Conservation (phyloP, 2,329 filamentous ascomycete genomes). For the Colletotrichum euphorbiae region DNA sequence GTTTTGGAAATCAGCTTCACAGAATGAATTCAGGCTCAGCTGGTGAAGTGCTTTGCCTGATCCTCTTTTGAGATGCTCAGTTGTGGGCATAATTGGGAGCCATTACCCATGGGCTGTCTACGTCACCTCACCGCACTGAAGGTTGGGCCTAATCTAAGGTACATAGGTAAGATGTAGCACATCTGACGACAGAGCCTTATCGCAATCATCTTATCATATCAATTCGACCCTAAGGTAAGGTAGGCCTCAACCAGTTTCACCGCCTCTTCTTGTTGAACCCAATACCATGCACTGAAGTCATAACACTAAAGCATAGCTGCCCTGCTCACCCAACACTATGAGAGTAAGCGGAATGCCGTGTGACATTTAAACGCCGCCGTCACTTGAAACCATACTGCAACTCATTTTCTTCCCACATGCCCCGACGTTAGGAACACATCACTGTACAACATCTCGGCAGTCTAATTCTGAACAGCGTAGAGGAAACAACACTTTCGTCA, state of each 20-base stretch:
- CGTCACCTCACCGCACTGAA: no score
- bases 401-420: neutral
- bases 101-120: no score
- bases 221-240: neutral
- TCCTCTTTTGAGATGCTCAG: neutral
- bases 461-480: conserved; percentile 4
- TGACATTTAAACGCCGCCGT: conserved; percentile 8
- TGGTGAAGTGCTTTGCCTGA: no score
- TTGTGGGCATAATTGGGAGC: neutral
- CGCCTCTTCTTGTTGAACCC: conserved; percentile 21
- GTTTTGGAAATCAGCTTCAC: conserved; percentile 3
- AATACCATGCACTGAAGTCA: neutral
- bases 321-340: neutral
- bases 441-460: conserved; percentile 1
- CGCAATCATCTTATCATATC: no score
- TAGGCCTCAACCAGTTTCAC: conserved; percentile 30
- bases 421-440: neutral
- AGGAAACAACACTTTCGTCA: neutral
- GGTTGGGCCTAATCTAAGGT: no score
- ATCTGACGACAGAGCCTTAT: no score
- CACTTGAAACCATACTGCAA: neutral
- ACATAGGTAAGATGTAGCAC: no score
- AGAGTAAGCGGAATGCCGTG: neutral
- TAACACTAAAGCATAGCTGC: conserved; percentile 19
- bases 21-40: no score